Base-by-base conservation (phyloP, 140 eudicot species). In the Erigeron philadelphicus region DNA sequence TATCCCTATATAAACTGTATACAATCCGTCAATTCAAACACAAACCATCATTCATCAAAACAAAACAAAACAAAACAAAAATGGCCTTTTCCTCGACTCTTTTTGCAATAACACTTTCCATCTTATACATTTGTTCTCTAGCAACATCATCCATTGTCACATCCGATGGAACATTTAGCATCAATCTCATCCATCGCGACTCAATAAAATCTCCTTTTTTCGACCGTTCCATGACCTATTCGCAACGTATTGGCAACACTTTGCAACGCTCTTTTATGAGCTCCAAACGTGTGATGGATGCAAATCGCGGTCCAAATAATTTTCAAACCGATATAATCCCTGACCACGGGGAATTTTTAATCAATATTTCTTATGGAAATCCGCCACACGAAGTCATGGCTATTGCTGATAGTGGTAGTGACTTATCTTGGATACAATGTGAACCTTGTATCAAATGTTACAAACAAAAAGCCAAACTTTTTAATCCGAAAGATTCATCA, bases 181-280 rank as follows among this genome's bases (percentile, higher is more conserved):
- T 84, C 61, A 71, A 84, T 25, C 84, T 84, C 40, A 71, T 79
- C 44, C 82, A 81, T 56, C 81, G 86, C 4, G 86, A 84, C 56
- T 81, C 82, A 19, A 35, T 78, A 6, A 16, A 52, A 21, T 84
- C 89, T 1, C 87, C 81, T 1, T 71, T 79, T 55, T 79, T 63
- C 41, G 65, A 81, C n/a, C 49, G 63, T 11, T 6, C 66, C 5
- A 25, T 63, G 25, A 49, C 55, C 17, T 49, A 19, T 11, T 45
- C 68, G 0, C 48, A 73, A 46, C 81, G 64, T 21, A 1, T 72
- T 38, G 35, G 15, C 6, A 66, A 53, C 8, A 66, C 83, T 16
- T 47, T 77, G 17, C 77, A 23, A 46, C 85, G 81, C 18, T 83
- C 88, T 6, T 52, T 77, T 35, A 44, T 38, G 6, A 61, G 35